Evolutionary conservation across 208 protist genomes (phyloP).

Genomic region (Leishmania arabica): DNA sequence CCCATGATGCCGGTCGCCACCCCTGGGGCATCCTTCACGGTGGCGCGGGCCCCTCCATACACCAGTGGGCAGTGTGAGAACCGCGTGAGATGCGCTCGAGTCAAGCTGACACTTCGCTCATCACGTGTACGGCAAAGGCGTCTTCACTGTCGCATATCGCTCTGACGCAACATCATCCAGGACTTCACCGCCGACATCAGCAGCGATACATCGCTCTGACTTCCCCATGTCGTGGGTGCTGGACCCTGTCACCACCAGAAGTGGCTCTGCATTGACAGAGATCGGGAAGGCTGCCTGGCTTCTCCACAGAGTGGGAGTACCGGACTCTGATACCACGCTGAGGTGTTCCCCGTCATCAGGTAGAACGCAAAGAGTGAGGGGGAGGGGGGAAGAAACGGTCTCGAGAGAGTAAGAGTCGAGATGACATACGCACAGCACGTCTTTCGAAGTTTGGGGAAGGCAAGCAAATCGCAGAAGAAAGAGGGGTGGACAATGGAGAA

Average conservation of each 20-base stretch:
- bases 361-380: not conserved
- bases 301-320: not conserved
- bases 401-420: constrained; percentile 1
- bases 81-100: not conserved
- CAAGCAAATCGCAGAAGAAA: not conserved
- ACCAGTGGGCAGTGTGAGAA: not conserved
- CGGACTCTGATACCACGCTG: not conserved
- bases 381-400: not conserved
- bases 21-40: not conserved
- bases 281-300: not conserved
- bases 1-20: not conserved
- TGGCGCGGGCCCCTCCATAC: not conserved
- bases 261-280: not conserved
- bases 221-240: not conserved
- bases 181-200: not conserved
- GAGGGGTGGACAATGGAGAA: not conserved
- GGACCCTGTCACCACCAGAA: not conserved
- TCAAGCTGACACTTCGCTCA: too few relatives aligned
- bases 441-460: not conserved
- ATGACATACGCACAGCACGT: not conserved
- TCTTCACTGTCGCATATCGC: not conserved
- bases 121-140: not conserved
- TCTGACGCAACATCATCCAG: not conserved
- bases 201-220: not conserved
- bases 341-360: not conserved